Evolutionary conservation across 148 eudicot species (phyloP), one percentile per base, ranked within the genome.

Genomic region (Rhododendron simsii): DNA sequence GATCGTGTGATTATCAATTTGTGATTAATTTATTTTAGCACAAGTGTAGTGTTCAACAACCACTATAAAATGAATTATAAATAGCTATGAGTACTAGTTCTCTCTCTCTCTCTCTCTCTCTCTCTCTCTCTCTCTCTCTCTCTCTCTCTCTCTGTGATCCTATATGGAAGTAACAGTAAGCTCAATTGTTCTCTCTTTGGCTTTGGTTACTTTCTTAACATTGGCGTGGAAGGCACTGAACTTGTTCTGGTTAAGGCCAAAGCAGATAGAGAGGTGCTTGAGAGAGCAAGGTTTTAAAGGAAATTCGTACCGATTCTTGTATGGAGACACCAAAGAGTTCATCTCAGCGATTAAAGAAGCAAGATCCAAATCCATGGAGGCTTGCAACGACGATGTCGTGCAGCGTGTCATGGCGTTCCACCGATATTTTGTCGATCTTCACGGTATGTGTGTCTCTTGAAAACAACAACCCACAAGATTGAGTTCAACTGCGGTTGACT

Each of bases 241-340:
- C 9, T 87, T 84, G 80, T 10, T 88, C 1, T 90, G 90, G 90
- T 50, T 88, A 26, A 88, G 82, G 47, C 91, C 89, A 33, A 88
- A 81, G 87, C 81, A 71, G 53, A 81, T 88, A 20, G 91, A 90
- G 67, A 90, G 48, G 86, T 63, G 33, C 12, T 78, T 90, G 21
- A 86, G 89, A 87, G 35, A 85, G 65, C 91, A 88, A 82, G 91
- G 90, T 50, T 80, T 88, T 13, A 78, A 85, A n/a, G 91, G 90
- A 13, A 88, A 88, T 53, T 61, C 91, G 0, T 90, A 90, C 84
- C 81, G 82, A 55, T 41, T 87, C 3, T 69, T 87, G 21, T 37
- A 84, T 35, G 90, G 92, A 35, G 92, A 90, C 87, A 44, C 83
- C 41, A 87, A 41, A 73, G 89, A 90, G n/a, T 41, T 84, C 28